Percentiles rank a stretch among this genome's conserved stretches.
Conservation (phyloP, 2,329 filamentous ascomycete genomes). For the Fusarium albidum region DNA sequence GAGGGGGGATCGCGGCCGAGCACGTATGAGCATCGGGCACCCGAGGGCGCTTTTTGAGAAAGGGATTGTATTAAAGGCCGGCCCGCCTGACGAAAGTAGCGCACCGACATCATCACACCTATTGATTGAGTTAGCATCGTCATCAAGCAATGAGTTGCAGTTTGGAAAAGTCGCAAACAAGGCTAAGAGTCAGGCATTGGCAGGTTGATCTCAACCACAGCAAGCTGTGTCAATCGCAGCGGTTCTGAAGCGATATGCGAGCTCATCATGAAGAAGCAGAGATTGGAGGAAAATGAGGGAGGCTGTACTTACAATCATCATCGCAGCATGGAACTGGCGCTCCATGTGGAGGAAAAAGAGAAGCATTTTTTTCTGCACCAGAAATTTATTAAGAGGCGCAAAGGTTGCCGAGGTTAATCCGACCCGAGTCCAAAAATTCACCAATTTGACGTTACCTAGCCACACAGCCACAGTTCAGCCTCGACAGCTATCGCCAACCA, state of each 20-base stretch:
- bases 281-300: neutral
- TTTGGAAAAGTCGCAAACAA: constrained; percentile 18
- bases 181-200: constrained; percentile 48
- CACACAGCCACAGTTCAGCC: constrained; percentile 29
- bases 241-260: constrained; percentile 57
- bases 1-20: constrained; percentile 17
- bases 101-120: constrained; percentile 49
- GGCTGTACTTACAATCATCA: constrained; percentile 49
- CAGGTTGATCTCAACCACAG: constrained; percentile 54
- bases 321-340: constrained; percentile 43
- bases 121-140: constrained; percentile 31
- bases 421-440: neutral
- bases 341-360: constrained; percentile 37
- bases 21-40: constrained; percentile 20
- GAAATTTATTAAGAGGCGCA: constrained; percentile 33
- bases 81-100: constrained; percentile 48
- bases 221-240: constrained; percentile 59
- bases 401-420: constrained; percentile 34
- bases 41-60: constrained; percentile 16
- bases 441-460: no score
- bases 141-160: constrained; percentile 8
- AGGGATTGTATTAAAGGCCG: constrained; percentile 38
- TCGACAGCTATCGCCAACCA: constrained; percentile 33
- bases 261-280: constrained; percentile 49
- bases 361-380: constrained; percentile 13